These are phyloP conservation scores for Backusella australiensis DNA, from an alignment of 192 early-diverging fungal species.

Conservation along the genomic window DNA sequence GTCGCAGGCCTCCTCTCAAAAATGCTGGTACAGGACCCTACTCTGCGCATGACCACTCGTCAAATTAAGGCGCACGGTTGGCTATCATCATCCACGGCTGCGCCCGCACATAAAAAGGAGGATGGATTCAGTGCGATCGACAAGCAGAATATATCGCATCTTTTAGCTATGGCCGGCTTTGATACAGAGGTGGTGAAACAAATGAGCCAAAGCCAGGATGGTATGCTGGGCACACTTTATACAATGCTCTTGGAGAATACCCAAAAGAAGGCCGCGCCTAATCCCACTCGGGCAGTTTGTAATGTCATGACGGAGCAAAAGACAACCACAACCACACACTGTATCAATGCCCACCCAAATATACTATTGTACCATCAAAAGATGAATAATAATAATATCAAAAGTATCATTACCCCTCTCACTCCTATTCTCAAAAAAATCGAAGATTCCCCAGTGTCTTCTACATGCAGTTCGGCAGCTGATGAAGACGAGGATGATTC, in stretches of 20 bases:
- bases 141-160: slow-evolving; percentile 42
- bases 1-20: slow-evolving; percentile 55
- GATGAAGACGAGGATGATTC: slow-evolving; percentile 1
- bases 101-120: slow-evolving; percentile 13
- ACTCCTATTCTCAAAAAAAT: background rate
- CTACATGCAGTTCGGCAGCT: background rate
- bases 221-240: slow-evolving; percentile 63
- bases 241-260: slow-evolving; percentile 53
- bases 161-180: slow-evolving; percentile 52
- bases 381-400: background rate
- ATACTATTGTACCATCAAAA: background rate
- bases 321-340: background rate
- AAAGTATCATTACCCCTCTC: background rate
- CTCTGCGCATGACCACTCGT: slow-evolving; percentile 56
- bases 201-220: slow-evolving; percentile 54
- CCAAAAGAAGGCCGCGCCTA: background rate
- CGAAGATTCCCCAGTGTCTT: background rate
- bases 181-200: slow-evolving; percentile 50
- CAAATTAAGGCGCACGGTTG: slow-evolving; percentile 71
- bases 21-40: slow-evolving; percentile 66
- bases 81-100: slow-evolving; percentile 17
- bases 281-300: background rate
- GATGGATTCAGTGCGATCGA: background rate
- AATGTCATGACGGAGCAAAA: background rate
- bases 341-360: background rate